Base-by-base conservation (phyloP, 169 alveolate species). In the Condylostoma magnum region DNA sequence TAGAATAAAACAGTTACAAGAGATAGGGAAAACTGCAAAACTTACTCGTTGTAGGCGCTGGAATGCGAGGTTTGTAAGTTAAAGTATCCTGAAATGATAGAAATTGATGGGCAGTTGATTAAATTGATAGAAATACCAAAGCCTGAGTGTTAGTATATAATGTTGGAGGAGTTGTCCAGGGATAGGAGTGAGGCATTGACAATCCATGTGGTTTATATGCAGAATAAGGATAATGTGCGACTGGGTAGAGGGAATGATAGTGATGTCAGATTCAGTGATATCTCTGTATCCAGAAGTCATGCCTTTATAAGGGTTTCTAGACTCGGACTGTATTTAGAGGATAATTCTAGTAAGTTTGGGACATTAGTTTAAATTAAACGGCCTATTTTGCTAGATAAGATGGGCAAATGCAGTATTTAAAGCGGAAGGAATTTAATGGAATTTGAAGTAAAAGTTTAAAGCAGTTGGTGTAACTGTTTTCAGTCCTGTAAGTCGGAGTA, bases 181-280 rank as follows among this genome's bases (percentile, higher is more conserved):
- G 71, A 33, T 25, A 8, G 20, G 1, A 60, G 56, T n/a, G 25
- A 18, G 1, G 12, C n/a, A 2, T 80, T 79, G 54, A 95, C 96
- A 25, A 77, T 90, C 34, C 93, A 93, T 54, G 79, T 93, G 34
- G 83, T 93, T 20, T 79, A 93, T 25, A 80, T 93, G 77, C 88
- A 86, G 10, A 94, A 90, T 36, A 83, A 81, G 68, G 86, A 93
- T 50, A 84, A 76, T 60, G 77, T 93, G 12, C 70, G 28, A 30
- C 57, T 76, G 3, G 89, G 89, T 30, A 69, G 89, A 76, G 84
- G 82, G 15, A 80, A 81, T 57, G 83, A 66, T 44, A 60, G 81
- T 20, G 47, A 69, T 65, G 51, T 74, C 6, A 43, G 73, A 44
- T 55, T 81, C 22, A 50, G 66, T 63, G 89, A 81, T 71, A 72